Evolutionary conservation across 495 filamentous ascomycete genomes (phyloP).

Genomic region (Lasiosphaeria hispida): DNA sequence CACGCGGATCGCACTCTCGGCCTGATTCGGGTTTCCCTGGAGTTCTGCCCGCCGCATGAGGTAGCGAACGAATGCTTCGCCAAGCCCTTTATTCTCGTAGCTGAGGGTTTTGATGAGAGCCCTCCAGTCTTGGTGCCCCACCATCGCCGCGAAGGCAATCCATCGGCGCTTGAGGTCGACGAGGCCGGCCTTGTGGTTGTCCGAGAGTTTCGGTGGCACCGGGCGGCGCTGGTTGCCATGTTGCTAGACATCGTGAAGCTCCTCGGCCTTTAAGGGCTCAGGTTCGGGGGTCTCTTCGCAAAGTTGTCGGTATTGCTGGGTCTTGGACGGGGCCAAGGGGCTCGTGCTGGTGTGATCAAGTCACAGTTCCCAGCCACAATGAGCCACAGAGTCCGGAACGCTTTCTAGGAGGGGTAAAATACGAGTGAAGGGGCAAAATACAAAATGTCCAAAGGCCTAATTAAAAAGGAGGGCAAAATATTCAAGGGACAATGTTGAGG

Average conservation of each 20-base stretch:
- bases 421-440: neutral
- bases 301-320: constrained; percentile 14
- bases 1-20: constrained; percentile 15
- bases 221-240: constrained; percentile 16
- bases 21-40: constrained; percentile 9
- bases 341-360: constrained; percentile 7
- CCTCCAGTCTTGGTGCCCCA: constrained; percentile 12
- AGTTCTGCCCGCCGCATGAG: constrained; percentile 16
- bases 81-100: constrained; percentile 21
- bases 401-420: constrained; percentile 2
- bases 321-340: constrained; percentile 12
- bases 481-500: no score
- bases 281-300: constrained; percentile 17
- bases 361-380: constrained; percentile 4
- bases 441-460: no score
- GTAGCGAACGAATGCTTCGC: constrained; percentile 18
- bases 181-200: constrained; percentile 1
- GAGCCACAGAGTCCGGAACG: neutral
- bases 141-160: constrained; percentile 8
- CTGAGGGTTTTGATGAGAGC: constrained; percentile 14
- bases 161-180: constrained; percentile 16
- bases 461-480: no score
- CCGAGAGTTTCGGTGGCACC: constrained; percentile 15
- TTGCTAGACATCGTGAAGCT: constrained; percentile 17
- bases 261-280: constrained; percentile 13